Evolutionary conservation across 306 rosid species (phyloP), one percentile per base, ranked within the genome.

Genomic region (Lathyrus oleraceus): DNA sequence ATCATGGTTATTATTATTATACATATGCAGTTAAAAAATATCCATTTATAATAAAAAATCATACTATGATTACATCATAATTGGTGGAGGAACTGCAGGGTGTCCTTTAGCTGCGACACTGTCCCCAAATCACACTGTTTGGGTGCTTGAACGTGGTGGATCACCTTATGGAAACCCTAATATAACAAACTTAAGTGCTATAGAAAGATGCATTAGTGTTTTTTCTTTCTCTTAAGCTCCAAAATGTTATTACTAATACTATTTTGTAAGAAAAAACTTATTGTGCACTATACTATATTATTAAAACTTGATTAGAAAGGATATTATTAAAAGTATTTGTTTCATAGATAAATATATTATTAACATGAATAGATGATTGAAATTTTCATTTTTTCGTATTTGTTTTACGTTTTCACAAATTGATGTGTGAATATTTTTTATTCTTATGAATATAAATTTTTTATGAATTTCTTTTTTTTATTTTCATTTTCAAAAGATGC

Each of bases 71-170:
- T 91, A 88, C 87, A 91, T 91, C 10, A 56, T 91, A 5, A 79
- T 91, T 0, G 97, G 97, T 0, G 97, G 97, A 0, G 95, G 95
- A 10, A 86, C 97, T 0, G 84, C 95, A 0, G 95, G 92, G 3
- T 88, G 97, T 44, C 97, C 97, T 5, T 71, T 91, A 43, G 97
- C 95, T 0, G 92, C 97, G 10, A 91, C 90, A 2, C 81, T 91
- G 2, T 86, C 97, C 32, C 84, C 85, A 61, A 86, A 81, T 10
- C 76, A 85, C 70, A 83, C 40, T 10, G 92, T 91, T 15, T 71
- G 88, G 59, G 13, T 91, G 8, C 81, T 91, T 2, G 97, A 91
- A 69, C 88, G 95, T 0, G 95, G 97, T 2, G 89, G 90, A 5
- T 77, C 96, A 0, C 97, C 96, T 10, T 88, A 84, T 10, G 89